Base-by-base conservation (phyloP, 208 protist genomes). In the Phytomonas sp. region DNA sequence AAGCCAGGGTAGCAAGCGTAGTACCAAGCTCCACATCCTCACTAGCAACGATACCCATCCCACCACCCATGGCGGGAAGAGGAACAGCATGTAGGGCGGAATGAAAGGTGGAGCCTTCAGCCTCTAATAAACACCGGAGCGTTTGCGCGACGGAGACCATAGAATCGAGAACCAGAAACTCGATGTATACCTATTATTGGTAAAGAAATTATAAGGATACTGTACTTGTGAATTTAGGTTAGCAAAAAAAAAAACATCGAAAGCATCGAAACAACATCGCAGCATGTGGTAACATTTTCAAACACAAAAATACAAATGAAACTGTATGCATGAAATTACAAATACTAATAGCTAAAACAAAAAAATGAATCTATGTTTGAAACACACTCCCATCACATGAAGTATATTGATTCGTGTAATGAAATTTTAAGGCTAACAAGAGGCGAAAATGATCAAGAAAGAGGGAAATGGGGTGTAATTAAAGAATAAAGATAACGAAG, bases 61-160 rank as follows among this genome's bases (percentile, higher is more conserved):
- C 92, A 28, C 92, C 92, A 31, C 92, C 92, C 92, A 96, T 96
- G 11, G 69, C 73, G 30, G 82, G 74, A 59, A 96, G 73, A 8
- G 78, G 63, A 43, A 63, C 31, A 0, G 87, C 80, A n/a, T 67
- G 67, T 43, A 96, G 73, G 0, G 53, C 60, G 9, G 76, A 40
- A 69, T 84, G 89, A 62, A 84, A 87, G 29, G 68, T 46, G 26
- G 79, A 79, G 20, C 88, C 88, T 61, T 93, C 87, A 60, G 78
- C 83, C 78, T 82, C 79, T 23, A 95, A 76, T 63, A 91, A 37
- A 20, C 62, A 73, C 43, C 81, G 87, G 40, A 95, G 68, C 36
- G 63, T 36, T 0, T 36, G 26, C 13, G 80, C 82, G 4, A 76
- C 72, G 15, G 59, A 53, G 61, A 59, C 72, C 2, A 59, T 43